Evolutionary conservation across 2,329 filamentous ascomycete species (phyloP), one percentile per base, ranked within the genome.

Genomic region (Talaromyces sp.): DNA sequence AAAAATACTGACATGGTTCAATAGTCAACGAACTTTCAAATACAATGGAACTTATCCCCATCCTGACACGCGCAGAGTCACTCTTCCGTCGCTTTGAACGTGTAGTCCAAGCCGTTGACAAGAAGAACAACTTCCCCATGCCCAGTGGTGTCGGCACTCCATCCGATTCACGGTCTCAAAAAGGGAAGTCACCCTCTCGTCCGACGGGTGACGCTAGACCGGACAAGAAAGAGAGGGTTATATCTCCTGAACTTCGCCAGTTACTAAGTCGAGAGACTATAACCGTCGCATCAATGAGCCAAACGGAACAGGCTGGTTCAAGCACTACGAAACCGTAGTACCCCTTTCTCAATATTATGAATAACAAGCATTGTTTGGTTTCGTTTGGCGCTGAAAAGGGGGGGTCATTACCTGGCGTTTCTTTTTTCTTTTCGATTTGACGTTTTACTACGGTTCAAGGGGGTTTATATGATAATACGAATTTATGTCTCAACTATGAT

Each of bases 11-110:
- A 56, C 53, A 15, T 38, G 53, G 11, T 3, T 0, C 11, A 5
- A 22, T 62, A 95, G 92, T 99, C 72, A 99, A 99, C 74, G 95
- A 99, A 76, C 86, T 99, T 1, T 96, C 92, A 5, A 91, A 90
- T 69, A 96, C 90, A 1, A 98, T 99, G 74, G 95, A 99, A 70
- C 86, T 99, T 0, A 86, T 93, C 61, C 90, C 90, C 0, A 96
- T 92, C 0, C 86, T 98, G 19, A 88, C 96, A 67, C 88, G 93
- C 36, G 95, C 95, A 11, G 95, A 99, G 78, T 86, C 88, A 0
- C 86, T 99, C 2, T 99, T 96, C 82, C 88, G 87, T 68, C 89
- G 91, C 59, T 99, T 97, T 78, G 89, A 96, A 73, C 86, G 93
- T 53, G 89, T 92, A 1, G 90, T 99, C 11, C 92, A 98, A 73